Conservation (phyloP, 2,329 filamentous ascomycete species). For the Hysterium pulicare region DNA sequence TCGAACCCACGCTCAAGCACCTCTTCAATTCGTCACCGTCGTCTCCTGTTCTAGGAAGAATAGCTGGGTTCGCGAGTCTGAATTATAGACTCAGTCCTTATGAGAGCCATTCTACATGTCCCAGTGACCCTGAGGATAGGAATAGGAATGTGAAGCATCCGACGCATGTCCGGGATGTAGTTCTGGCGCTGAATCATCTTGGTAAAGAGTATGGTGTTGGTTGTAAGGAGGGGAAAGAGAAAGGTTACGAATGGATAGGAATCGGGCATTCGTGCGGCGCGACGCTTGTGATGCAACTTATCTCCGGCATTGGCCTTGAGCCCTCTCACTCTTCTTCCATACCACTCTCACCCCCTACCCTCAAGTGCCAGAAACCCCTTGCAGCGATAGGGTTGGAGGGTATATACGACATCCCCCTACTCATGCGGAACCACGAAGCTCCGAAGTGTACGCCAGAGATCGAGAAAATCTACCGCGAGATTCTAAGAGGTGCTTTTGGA, state of each 20-base stretch:
- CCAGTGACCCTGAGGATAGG: slow-evolving; percentile 46
- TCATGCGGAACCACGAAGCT: slow-evolving; percentile 47
- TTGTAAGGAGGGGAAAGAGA: slow-evolving; percentile 7
- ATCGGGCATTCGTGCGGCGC: slow-evolving; percentile 63
- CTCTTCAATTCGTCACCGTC: slow-evolving; percentile 24
- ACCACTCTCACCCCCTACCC: neutral
- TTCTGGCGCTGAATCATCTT: slow-evolving; percentile 51
- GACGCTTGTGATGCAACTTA: slow-evolving; percentile 60
- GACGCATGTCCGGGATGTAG: slow-evolving; percentile 59
- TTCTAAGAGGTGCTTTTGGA: slow-evolving; percentile 62
- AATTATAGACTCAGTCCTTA: slow-evolving; percentile 62
- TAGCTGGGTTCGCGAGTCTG: slow-evolving; percentile 62
- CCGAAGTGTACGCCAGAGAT: slow-evolving; percentile 17
- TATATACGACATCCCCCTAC: slow-evolving; percentile 61
- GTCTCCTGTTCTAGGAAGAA: slow-evolving; percentile 13
- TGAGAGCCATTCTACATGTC: slow-evolving; percentile 41
- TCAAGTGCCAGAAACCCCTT: slow-evolving; percentile 44
- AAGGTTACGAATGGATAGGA: slow-evolving; percentile 49
- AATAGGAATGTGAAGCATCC: slow-evolving; percentile 55
- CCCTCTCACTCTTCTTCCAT: neutral
- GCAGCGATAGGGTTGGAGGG: slow-evolving; percentile 65
- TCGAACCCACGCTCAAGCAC: slow-evolving; percentile 36
- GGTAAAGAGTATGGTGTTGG: slow-evolving; percentile 45
- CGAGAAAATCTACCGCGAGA: slow-evolving; percentile 54
- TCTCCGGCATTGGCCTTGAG: slow-evolving; percentile 15